A percentile compares a stretch with the other conserved stretches of the same genome.
Evolutionary conservation across 371 early-diverging fungal species (phyloP).

Genomic region (Mortierella sp.): DNA sequence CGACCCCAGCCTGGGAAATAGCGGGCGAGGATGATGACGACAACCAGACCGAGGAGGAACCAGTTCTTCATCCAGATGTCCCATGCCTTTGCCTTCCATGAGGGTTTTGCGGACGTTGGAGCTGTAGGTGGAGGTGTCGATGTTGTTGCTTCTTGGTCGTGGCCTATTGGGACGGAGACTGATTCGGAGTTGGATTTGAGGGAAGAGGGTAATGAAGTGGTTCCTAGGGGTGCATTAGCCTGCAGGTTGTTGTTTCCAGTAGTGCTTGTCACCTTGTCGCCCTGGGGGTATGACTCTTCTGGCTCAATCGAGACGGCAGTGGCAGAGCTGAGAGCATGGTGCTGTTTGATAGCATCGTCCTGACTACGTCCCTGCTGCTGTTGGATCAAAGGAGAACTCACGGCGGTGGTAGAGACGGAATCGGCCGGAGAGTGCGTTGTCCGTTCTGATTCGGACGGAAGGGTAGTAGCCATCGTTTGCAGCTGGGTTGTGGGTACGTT

Average conservation of each 20-base stretch:
- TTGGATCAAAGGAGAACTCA: background rate
- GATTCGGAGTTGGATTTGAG: slow-evolving; percentile 6
- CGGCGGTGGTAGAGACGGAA: background rate
- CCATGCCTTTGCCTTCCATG: slow-evolving; percentile 52
- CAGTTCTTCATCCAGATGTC: slow-evolving; percentile 62
- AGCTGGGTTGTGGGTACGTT: background rate
- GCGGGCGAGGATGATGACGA: slow-evolving; percentile 76
- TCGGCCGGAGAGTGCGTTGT: slow-evolving; percentile 1
- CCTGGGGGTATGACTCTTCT: background rate
- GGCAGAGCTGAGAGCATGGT: background rate
- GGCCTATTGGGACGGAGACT: slow-evolving; percentile 5
- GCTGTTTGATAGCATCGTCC: background rate
- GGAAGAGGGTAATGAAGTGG: slow-evolving; percentile 4
- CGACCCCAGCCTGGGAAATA: slow-evolving; percentile 76
- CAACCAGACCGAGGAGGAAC: slow-evolving; percentile 73
- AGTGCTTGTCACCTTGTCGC: background rate
- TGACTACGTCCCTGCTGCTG: no score
- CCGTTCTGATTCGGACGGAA: background rate
- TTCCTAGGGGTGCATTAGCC: background rate
- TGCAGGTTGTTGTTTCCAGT: background rate
- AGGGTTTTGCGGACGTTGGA: slow-evolving; percentile 8
- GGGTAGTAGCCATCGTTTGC: background rate
- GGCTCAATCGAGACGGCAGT: background rate
- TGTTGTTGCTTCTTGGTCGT: background rate
- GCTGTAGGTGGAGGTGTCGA: background rate